phyloP scores from a whole-genome alignment of 2,329 filamentous ascomycete genomes.

The Colletotrichum lentis region DNA sequence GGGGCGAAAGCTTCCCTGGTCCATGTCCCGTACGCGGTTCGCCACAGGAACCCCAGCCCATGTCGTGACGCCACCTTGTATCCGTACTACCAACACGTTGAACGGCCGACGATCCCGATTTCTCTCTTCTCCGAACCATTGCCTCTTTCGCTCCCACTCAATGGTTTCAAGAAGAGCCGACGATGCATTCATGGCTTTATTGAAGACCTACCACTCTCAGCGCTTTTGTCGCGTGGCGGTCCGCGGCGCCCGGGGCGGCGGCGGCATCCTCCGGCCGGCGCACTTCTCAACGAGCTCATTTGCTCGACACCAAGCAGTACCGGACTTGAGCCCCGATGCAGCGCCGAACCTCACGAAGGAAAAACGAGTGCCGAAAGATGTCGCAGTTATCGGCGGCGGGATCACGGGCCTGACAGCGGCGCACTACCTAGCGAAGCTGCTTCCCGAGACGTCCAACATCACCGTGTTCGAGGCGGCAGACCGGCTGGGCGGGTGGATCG shows the following conservation, averaged over 20 bases:
- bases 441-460: conserved; percentile 71
- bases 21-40: conserved; percentile 9
- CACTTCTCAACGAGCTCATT: conserved; percentile 21
- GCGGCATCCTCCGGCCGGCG: neutral
- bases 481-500: conserved; percentile 84
- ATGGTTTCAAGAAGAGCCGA: conserved; percentile 20
- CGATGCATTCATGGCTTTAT: conserved; percentile 33
- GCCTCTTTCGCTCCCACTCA: neutral
- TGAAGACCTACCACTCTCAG: conserved; percentile 32
- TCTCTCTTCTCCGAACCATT: conserved; percentile 3
- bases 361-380: conserved; percentile 43
- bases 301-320: neutral
- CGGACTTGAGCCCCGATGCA: neutral
- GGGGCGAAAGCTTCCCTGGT: conserved; percentile 6
- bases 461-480: conserved; percentile 80
- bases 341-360: neutral
- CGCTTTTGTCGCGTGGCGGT: conserved; percentile 26
- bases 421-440: conserved; percentile 75
- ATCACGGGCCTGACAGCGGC: conserved; percentile 83
- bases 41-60: conserved; percentile 17
- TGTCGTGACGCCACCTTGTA: conserved; percentile 29
- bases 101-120: neutral
- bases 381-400: conserved; percentile 81
- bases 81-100: conserved; percentile 1
- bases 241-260: neutral